Percentiles rank a stretch among this genome's conserved stretches.
These are phyloP conservation scores for Eucalyptus pauciflora DNA, from an alignment of 345 rosid species.

Conservation along the genomic window DNA sequence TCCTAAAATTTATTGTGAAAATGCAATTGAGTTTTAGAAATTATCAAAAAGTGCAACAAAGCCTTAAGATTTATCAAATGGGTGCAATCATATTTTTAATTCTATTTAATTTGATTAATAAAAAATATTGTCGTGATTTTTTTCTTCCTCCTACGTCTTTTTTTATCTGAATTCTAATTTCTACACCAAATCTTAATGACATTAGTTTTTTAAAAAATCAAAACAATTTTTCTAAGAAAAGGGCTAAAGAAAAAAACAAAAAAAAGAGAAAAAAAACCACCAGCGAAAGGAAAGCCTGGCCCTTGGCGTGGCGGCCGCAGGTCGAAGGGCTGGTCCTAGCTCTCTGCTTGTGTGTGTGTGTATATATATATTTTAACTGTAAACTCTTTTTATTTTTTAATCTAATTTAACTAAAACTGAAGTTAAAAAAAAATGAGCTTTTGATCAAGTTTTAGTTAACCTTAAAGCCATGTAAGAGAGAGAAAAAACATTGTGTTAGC, in stretches of 20 bases:
- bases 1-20: accelerated
- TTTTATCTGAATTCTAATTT: too few relatives aligned
- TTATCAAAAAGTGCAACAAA: too few relatives aligned
- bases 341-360: background rate
- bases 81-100: background rate
- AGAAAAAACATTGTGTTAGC: background rate
- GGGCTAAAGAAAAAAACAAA: background rate
- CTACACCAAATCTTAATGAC: too few relatives aligned
- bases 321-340: background rate
- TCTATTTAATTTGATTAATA: too few relatives aligned
- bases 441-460: background rate
- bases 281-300: background rate
- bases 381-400: too few relatives aligned
- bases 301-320: too few relatives aligned
- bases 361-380: too few relatives aligned
- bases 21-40: too few relatives aligned
- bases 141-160: background rate
- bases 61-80: background rate
- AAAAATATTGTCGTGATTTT: too few relatives aligned
- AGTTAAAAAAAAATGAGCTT: background rate
- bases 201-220: background rate
- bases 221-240: background rate
- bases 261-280: background rate
- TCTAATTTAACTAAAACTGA: background rate
- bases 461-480: background rate